Evolutionary conservation across 495 filamentous ascomycete genomes (phyloP).

Genomic region (Neurospora tetraspora): DNA sequence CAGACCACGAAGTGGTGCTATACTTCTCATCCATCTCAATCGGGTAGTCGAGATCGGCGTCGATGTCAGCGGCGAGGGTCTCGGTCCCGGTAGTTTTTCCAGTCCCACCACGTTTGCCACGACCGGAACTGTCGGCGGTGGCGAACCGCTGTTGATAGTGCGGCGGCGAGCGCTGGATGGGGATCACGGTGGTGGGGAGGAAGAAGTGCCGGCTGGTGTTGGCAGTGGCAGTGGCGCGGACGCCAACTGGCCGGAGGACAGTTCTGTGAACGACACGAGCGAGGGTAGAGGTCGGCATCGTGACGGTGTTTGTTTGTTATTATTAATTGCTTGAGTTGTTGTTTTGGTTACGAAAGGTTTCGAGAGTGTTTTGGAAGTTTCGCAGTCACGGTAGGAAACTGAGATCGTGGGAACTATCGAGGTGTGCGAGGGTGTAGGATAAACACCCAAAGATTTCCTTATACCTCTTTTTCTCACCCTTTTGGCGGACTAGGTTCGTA

Average conservation of each 20-base stretch:
- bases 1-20: background rate
- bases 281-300: background rate
- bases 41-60: slow-evolving; percentile 20
- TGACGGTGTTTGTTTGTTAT: background rate
- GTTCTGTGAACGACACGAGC: background rate
- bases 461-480: background rate
- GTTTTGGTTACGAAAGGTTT: background rate
- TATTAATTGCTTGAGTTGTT: background rate
- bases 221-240: background rate
- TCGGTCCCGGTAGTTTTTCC: too few species aligned
- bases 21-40: slow-evolving; percentile 10
- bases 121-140: background rate
- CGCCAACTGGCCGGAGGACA: background rate
- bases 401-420: background rate
- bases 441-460: background rate
- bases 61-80: slow-evolving; percentile 11
- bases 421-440: background rate
- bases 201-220: background rate
- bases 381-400: background rate
- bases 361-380: background rate
- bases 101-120: too few species aligned
- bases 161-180: background rate
- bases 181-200: background rate
- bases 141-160: background rate
- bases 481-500: background rate